A percentile compares a stretch with the other conserved stretches of the same genome.
These are phyloP conservation scores for Eimeria tenella DNA, from an alignment of 169 alveolate species.

Conservation along the genomic window DNA sequence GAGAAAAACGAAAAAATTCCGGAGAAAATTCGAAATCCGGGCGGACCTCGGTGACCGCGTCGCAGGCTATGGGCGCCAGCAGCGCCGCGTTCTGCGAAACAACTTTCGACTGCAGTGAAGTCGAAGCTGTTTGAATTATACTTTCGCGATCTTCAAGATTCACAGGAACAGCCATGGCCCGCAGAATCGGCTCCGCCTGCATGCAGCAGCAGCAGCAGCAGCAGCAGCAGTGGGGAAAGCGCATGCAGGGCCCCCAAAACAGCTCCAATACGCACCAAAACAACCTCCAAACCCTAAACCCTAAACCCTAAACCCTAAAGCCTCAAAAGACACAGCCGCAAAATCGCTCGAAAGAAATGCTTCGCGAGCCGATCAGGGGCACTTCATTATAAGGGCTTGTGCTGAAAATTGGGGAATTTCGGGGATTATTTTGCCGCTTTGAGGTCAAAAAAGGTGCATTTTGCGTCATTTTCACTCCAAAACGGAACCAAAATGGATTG, in stretches of 20 bases:
- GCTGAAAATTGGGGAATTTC: too few relatives aligned
- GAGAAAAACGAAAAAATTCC: too few relatives aligned
- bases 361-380: too few relatives aligned
- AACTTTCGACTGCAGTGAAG: slow-evolving; percentile 98
- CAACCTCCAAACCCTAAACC: neutral
- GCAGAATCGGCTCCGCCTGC: slow-evolving; percentile 94
- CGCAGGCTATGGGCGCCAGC: slow-evolving; percentile 99
- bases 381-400: too few relatives aligned
- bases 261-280: neutral
- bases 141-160: slow-evolving; percentile 96
- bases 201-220: neutral
- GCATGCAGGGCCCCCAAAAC: neutral
- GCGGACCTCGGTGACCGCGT: slow-evolving; percentile 94
- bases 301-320: slow-evolving; percentile 18
- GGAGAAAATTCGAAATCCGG: too few relatives aligned
- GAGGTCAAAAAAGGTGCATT: too few relatives aligned
- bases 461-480: too few relatives aligned
- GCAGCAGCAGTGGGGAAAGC: neutral
- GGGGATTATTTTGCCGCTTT: too few relatives aligned
- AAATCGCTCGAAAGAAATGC: too few relatives aligned
- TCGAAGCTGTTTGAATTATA: slow-evolving; percentile 96
- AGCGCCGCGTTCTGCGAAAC: slow-evolving; percentile 97
- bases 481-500: too few relatives aligned
- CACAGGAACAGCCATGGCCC: slow-evolving; percentile 94
- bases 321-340: too few relatives aligned